Conservation (phyloP, 163 green algal species). For the Scenedesmus sp. region DNA sequence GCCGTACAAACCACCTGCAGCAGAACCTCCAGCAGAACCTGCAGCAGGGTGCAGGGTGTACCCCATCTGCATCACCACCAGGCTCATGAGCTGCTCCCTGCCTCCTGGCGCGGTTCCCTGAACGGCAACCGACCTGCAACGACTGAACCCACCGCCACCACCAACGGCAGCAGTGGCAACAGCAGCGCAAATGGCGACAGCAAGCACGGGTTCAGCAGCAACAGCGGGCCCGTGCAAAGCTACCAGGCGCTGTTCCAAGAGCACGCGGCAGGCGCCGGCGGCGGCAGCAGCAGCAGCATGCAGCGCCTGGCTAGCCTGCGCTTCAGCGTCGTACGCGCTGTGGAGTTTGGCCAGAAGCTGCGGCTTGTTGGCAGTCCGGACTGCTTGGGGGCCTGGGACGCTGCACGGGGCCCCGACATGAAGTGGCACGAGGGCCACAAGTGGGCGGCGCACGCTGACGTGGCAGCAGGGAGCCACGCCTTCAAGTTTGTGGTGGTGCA, state of each 20-base stretch:
- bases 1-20: background rate
- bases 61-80: background rate
- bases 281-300: background rate
- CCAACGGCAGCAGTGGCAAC: background rate
- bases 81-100: conserved; percentile 7
- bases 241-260: background rate
- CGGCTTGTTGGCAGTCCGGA: background rate
- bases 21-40: background rate
- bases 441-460: background rate
- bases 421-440: conserved; percentile 14
- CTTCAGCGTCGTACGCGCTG: background rate
- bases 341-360: conserved; percentile 30
- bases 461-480: conserved; percentile 21
- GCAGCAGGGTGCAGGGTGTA: background rate
- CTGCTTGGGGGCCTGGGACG: conserved; percentile 9
- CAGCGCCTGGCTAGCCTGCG: background rate
- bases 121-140: background rate
- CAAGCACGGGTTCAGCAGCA: background rate
- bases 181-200: background rate
- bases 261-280: background rate
- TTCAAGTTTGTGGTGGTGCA: conserved; percentile 38
- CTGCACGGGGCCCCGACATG: background rate
- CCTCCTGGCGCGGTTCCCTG: background rate
- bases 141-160: background rate
- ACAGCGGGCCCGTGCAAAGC: background rate